Base-by-base conservation (phyloP, 495 filamentous ascomycete genomes). In the Penicillium alfredii region DNA sequence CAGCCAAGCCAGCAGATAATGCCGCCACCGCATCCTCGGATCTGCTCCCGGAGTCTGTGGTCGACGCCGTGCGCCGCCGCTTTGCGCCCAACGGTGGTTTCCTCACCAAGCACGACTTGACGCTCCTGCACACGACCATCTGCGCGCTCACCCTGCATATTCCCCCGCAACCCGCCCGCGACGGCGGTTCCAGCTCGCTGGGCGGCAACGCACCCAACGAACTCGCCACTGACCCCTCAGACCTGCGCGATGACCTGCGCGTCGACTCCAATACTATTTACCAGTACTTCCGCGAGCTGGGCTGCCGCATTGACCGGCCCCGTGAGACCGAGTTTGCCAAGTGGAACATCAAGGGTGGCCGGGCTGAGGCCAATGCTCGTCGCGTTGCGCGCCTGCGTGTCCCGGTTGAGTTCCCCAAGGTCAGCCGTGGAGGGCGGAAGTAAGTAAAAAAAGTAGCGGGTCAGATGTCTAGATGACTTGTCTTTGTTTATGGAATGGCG, bases 331-430 rank as follows among this genome's bases (percentile, higher is more conserved):
- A 76, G 47, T 64, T 56, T 33, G 49, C 30, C 11, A 68, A 61
- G 32, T 63, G 60, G 56, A 56, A 56, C 15, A 51, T 75, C 21
- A 68, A 67, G 45, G 61, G 77, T 39, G 71, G 71, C 9, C 81
- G 79, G 55, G 74, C 74, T 3, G 78, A 81, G 50, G 77, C 74
- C 3, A 52, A 61, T 22, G 69, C 72, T 14, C 72, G 81, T 37
- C 71, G 75, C 19, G 49, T 84, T 29, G 89, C 85, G 10, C 72
- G 75, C 38, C 66, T 98, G 45, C 80, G 69, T 42, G 49, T 95
- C 34, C 93, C 93, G 1, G 63, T 95, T 38, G 74, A 81, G 38
- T 95, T 97, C 53, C 92, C 92, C 0, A 83, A 77, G 64, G 58
- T 66, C 42, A 68, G 63, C 38, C 57, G 64, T 35, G 64, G 64